Conservation (phyloP, 495 filamentous ascomycete species). For the Cladorrhinum samala region DNA sequence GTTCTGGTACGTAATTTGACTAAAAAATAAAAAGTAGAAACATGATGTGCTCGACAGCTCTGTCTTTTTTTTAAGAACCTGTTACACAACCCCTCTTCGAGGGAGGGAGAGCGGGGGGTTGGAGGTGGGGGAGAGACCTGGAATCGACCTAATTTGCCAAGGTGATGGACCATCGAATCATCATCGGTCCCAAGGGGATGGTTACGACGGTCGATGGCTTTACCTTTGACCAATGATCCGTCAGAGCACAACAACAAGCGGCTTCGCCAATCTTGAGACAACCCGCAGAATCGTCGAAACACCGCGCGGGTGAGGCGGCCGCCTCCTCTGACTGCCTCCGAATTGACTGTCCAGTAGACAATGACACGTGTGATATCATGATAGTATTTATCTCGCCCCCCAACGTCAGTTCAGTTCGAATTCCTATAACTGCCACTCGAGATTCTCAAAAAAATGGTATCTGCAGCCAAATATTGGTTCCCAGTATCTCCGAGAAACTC, state of each 20-base stretch:
- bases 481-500: background rate
- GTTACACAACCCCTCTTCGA: background rate
- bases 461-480: too few relatives aligned
- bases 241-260: background rate
- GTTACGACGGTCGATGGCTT: background rate
- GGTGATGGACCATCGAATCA: background rate
- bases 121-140: background rate
- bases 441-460: too few relatives aligned
- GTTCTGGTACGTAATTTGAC: too few relatives aligned
- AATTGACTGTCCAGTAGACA: too few relatives aligned
- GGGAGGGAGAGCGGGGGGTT: too few relatives aligned
- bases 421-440: too few relatives aligned
- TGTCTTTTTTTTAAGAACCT: too few relatives aligned
- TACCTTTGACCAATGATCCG: background rate
- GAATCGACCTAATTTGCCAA: background rate
- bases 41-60: too few relatives aligned
- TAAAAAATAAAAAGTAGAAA: too few relatives aligned
- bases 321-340: background rate
- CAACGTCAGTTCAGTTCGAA: too few relatives aligned
- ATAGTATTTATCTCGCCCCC: too few relatives aligned
- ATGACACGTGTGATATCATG: too few relatives aligned
- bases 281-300: background rate
- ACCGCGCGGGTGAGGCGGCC: background rate
- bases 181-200: background rate
- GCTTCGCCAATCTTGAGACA: background rate